Evolutionary conservation across 176 grass and related monocot genomes (phyloP), one percentile per base, ranked within the genome.

Genomic region (Thalia dealbata): DNA sequence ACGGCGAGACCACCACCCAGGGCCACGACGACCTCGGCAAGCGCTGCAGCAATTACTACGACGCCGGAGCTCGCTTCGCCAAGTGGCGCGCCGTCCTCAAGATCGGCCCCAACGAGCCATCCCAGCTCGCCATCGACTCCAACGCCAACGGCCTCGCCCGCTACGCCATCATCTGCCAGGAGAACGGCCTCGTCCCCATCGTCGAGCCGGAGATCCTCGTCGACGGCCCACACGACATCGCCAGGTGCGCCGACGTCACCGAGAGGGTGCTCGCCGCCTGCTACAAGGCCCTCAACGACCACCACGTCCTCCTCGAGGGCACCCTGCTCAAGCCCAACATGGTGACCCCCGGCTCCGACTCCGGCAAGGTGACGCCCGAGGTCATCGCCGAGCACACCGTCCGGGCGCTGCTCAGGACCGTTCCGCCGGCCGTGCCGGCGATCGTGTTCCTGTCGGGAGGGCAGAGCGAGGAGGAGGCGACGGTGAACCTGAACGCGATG

Each of bases 141-240:
- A 75, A 75, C 44, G 73, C 73, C 25, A 25, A 63, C 7, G 73
- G 55, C 1, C 44, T 75, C 55, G 73, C 73, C 4, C 73, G 73
- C 55, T 75, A 75, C 16, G 73, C 73, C 15, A 75, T 75, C 35
- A 75, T 75, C 55, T 75, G 73, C 73, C 73, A 75, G 38, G 73
- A 75, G 73, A 75, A 75, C 46, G 73, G 73, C 29, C 73, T 75
- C 10, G 73, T 75, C n/a, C 73, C 73, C 0, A 75, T 75, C 15
- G 73, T 75, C 3, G 73, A 75, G 16, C 73, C 72, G 25, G 72
- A 75, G 73, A 75, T 75, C 73, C 73, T 75, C 6, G 54, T 61
- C 14, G 73, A 75, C 10, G 73, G 73, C 7, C 32, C 35, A 18
- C 73, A 75, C 10, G 54, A 44, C 16, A 75, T 75, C 22, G 22